These are phyloP conservation scores for Basidioascus undulatus DNA, from an alignment of 768 basidiomycete genomes.

Conservation along the genomic window DNA sequence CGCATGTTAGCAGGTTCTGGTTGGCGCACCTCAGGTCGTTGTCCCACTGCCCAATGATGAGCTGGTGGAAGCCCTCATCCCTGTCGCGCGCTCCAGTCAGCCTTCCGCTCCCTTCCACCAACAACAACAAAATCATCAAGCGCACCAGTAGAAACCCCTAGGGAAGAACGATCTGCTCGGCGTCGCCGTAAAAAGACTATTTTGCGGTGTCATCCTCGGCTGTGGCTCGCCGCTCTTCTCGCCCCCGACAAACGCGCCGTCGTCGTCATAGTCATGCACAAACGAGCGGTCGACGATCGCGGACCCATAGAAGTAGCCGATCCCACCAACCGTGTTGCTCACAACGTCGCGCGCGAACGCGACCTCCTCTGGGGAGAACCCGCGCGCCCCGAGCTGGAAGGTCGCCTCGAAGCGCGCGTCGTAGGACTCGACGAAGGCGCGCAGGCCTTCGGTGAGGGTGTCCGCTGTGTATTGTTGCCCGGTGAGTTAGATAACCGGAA, in stretches of 20 bases:
- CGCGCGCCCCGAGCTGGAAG: constrained; percentile 38
- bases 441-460: constrained; percentile 42
- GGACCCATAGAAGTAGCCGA: constrained; percentile 83
- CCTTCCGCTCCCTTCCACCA: background rate
- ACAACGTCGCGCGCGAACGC: constrained; percentile 71
- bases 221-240: constrained; percentile 6
- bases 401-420: constrained; percentile 37
- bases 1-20: background rate
- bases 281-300: constrained; percentile 69
- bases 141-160: constrained; percentile 82
- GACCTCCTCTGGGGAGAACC: constrained; percentile 28
- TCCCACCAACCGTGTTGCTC: constrained; percentile 71
- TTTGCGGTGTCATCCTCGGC: constrained; percentile 38
- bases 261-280: constrained; percentile 68
- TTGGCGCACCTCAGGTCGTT: constrained; percentile 44
- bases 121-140: background rate
- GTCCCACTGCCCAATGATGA: constrained; percentile 82
- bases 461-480: constrained; percentile 24
- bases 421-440: constrained; percentile 36
- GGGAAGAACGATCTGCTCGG: constrained; percentile 95
- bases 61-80: constrained; percentile 92
- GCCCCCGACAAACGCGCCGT: constrained; percentile 31
- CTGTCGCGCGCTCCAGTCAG: constrained; percentile 21
- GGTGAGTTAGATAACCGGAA: background rate
- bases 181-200: constrained; percentile 62